A percentile compares a stretch with the other conserved stretches of the same genome.
Conservation (phyloP, 192 early-diverging fungal genomes). For the Backusella parvicylindrica region DNA sequence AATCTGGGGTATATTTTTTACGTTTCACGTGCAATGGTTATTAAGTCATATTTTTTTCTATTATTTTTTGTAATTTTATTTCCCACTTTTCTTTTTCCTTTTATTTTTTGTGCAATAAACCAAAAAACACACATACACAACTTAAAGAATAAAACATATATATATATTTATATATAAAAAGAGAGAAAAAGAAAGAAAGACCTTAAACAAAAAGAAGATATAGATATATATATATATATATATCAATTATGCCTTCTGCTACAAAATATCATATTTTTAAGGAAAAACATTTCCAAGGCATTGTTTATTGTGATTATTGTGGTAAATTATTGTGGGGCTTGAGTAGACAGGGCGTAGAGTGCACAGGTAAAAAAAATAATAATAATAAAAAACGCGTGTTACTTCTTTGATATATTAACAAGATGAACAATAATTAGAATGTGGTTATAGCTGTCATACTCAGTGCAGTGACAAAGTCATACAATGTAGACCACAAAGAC, state of each 20-base stretch:
- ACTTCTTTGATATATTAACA: not conserved
- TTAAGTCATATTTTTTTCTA: not conserved
- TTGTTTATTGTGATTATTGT: conserved; percentile 32
- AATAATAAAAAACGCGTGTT: not conserved
- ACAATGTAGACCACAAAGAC: conserved; percentile 23
- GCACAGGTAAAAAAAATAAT: conserved; percentile 29
- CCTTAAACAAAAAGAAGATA: not conserved
- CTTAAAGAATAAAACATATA: no score
- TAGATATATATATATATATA: no score
- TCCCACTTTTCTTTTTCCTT: not conserved
- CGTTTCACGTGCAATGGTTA: not conserved
- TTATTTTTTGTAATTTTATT: not conserved
- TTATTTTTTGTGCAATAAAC: not conserved
- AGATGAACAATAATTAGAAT: conserved; percentile 9
- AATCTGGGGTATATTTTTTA: not conserved
- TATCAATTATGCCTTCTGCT: conserved; percentile 11
- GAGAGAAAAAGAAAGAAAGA: not conserved
- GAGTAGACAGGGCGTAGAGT: conserved; percentile 26
- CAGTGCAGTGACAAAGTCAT: conserved; percentile 22
- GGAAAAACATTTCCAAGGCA: conserved; percentile 20
- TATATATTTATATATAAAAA: no score
- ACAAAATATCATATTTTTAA: conserved; percentile 16
- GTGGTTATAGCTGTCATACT: conserved; percentile 27
- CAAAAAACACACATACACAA: not conserved
- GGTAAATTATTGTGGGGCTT: conserved; percentile 28